These are phyloP conservation scores for Termitomyces sp. DNA, from an alignment of 768 basidiomycete genomes.

Conservation along the genomic window DNA sequence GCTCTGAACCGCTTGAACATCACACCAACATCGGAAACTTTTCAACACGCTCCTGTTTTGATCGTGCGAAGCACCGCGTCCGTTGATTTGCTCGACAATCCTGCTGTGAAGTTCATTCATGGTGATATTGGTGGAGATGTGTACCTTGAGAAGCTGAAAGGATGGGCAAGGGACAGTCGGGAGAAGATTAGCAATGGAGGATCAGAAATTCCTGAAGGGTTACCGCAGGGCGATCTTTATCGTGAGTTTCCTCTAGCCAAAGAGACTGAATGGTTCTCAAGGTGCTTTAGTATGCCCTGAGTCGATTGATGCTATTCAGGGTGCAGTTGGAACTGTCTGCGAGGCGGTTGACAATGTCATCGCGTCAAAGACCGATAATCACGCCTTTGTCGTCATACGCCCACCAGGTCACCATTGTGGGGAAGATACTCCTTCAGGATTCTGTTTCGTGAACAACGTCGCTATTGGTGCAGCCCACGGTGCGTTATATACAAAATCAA, in stretches of 20 bases:
- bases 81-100: conserved; percentile 53
- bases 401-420: conserved; percentile 97
- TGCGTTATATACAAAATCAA: conserved; percentile 29
- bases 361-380: conserved; percentile 14
- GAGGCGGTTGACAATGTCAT: conserved; percentile 81
- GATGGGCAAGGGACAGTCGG: conserved; percentile 58
- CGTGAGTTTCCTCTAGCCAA: conserved; percentile 42
- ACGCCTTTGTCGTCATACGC: conserved; percentile 72
- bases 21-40: conserved; percentile 7
- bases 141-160: conserved; percentile 62
- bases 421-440: conserved; percentile 86
- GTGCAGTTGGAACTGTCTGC: conserved; percentile 80
- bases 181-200: conserved; percentile 59
- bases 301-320: conserved; percentile 76
- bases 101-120: conserved; percentile 73
- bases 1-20: conserved; percentile 48
- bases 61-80: conserved; percentile 55
- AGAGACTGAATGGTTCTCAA: no score
- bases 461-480: conserved; percentile 90
- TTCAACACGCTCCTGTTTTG: conserved; percentile 30
- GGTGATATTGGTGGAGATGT: conserved; percentile 67
- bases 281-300: conserved; percentile 74
- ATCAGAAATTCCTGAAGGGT: conserved; percentile 73
- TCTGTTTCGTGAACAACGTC: conserved; percentile 96
- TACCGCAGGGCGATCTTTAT: conserved; percentile 82